phyloP scores from a whole-genome alignment of 2,329 filamentous ascomycete genomes.

The Thelonectria discophora region DNA sequence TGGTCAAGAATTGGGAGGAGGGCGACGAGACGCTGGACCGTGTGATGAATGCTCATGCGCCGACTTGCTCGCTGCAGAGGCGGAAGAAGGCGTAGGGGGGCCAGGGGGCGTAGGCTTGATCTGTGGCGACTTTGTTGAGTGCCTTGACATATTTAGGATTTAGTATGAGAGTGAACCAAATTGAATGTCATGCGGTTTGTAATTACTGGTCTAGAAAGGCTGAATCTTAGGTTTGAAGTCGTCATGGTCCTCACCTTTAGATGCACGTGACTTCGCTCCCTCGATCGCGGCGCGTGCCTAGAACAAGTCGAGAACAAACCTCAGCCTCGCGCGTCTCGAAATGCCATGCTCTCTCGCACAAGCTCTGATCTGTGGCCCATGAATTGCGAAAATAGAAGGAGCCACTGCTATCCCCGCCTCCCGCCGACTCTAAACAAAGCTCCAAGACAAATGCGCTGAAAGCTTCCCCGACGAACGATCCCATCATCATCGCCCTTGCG shows the following conservation, averaged over 20 bases:
- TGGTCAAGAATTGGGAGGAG: slow-evolving; percentile 53
- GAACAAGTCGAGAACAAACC: background rate
- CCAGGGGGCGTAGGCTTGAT: too few relatives aligned
- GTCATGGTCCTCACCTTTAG: too few relatives aligned
- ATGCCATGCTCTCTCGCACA: too few relatives aligned
- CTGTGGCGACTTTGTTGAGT: too few relatives aligned
- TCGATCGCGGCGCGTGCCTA: background rate
- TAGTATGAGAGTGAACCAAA: too few relatives aligned
- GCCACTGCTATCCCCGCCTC: too few relatives aligned
- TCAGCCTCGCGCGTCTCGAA: too few relatives aligned
- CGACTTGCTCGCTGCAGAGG: slow-evolving; percentile 39
- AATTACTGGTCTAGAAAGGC: too few relatives aligned
- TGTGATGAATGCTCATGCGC: slow-evolving; percentile 46
- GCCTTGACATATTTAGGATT: too few relatives aligned
- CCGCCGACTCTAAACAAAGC: background rate
- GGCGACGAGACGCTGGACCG: slow-evolving; percentile 50
- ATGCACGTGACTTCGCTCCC: background rate
- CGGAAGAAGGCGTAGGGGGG: slow-evolving; percentile 12
- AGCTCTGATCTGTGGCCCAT: background rate
- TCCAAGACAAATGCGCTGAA: slow-evolving; percentile 7
- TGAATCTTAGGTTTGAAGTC: too few relatives aligned
- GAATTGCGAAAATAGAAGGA: background rate
- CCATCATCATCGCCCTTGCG: background rate
- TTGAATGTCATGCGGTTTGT: too few relatives aligned
- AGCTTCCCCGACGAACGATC: background rate